Evolutionary conservation across 1,139 yeast genomes (phyloP).

Genomic region (Zhuliangozyma parablackwelliae): DNA sequence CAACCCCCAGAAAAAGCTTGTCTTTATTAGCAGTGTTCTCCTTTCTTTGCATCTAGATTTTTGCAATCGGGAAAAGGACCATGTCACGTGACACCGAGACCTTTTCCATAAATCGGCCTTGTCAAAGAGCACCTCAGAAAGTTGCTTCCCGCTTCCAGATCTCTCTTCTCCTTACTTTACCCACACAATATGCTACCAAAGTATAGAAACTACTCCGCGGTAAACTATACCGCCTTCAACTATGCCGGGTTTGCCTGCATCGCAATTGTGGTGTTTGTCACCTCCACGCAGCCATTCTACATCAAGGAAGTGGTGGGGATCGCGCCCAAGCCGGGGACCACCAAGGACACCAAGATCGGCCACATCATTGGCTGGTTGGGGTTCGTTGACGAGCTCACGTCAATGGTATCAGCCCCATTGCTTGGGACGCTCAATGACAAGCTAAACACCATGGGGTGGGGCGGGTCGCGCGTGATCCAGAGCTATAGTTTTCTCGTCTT

Average conservation of each 20-base stretch:
- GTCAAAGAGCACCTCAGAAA: no score
- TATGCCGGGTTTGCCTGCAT: conserved; percentile 47
- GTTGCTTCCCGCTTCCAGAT: no score
- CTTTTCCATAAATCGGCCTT: no score
- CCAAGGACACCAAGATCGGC: conserved; percentile 41
- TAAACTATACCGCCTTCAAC: conserved; percentile 21
- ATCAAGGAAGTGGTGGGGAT: conserved; percentile 52
- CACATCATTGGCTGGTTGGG: conserved; percentile 57
- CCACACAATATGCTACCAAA: conserved; percentile 1
- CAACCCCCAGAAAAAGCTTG: no score
- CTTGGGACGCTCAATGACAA: conserved; percentile 63
- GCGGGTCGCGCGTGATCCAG: conserved; percentile 54
- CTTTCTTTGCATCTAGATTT: no score
- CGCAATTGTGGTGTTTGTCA: conserved; percentile 60
- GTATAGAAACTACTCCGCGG: conserved; percentile 11
- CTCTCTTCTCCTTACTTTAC: no score
- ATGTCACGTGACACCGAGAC: no score
- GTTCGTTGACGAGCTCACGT: conserved; percentile 56
- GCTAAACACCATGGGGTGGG: conserved; percentile 12
- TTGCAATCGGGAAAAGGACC: no score
- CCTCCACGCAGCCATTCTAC: conserved; percentile 66
- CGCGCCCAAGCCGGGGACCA: conserved; percentile 11
- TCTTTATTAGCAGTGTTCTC: no score
- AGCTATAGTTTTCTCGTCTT: conserved; percentile 44
- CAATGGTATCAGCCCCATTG: conserved; percentile 55